Conservation (phyloP, 108 stramenopile species). For the Chaetoceros tenuissimus region DNA sequence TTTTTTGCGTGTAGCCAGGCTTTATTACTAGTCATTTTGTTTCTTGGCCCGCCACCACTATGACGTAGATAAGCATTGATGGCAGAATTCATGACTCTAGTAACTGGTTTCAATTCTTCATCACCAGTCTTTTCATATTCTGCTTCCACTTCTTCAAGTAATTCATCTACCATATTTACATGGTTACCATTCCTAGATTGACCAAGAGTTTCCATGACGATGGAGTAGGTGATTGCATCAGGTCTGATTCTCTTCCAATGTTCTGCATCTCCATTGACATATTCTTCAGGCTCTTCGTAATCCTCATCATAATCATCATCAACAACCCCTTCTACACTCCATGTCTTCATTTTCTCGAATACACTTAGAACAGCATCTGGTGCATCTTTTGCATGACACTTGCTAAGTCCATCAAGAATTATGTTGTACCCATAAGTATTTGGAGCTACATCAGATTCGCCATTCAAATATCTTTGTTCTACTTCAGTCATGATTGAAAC, state of each 20-base stretch:
- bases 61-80: constrained; percentile 32
- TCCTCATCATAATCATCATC: background rate
- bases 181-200: constrained; percentile 39
- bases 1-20: background rate
- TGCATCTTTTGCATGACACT: background rate
- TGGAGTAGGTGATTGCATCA: constrained; percentile 45
- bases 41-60: background rate
- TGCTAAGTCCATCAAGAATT: background rate
- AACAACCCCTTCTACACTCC: background rate
- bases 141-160: constrained; percentile 46
- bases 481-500: background rate
- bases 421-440: background rate
- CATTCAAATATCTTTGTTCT: background rate
- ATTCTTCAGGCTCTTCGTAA: background rate
- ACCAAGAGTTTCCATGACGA: constrained; percentile 57
- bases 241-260: constrained; percentile 22
- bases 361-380: background rate
- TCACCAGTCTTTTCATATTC: constrained; percentile 38
- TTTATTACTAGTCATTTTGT: background rate
- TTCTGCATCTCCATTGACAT: background rate
- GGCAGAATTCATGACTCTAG: constrained; percentile 36
- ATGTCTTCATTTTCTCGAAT: background rate
- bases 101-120: constrained; percentile 56
- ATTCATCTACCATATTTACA: constrained; percentile 52
- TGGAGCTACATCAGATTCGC: background rate